Percentiles rank a stretch among this genome's conserved stretches.
phyloP scores from a whole-genome alignment of 306 rosid genomes.

The Luffa acutangula region DNA sequence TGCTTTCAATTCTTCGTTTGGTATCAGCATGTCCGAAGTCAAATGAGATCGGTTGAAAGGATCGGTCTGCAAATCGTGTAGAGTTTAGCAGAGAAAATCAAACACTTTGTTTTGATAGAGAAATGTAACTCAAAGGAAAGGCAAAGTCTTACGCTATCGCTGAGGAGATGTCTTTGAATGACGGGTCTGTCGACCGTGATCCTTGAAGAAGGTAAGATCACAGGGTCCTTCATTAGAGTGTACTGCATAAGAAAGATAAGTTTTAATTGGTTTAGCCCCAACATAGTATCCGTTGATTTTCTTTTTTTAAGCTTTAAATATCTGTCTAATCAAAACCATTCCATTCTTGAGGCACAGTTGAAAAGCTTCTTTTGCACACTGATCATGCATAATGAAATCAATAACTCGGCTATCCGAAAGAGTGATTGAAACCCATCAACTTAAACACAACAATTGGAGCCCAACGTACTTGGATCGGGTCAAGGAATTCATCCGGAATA shows the following conservation, averaged over 20 bases:
- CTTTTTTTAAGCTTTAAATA: not conserved
- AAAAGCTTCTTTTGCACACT: not conserved
- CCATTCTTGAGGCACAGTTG: not conserved
- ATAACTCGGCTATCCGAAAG: not conserved
- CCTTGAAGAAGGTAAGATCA: constrained; percentile 93
- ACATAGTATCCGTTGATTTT: not conserved
- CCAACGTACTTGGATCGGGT: constrained; percentile 82
- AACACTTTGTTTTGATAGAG: not conserved
- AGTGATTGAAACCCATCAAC: not conserved
- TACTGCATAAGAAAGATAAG: constrained; percentile 36
- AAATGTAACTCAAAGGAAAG: not conserved
- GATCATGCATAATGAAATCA: not conserved
- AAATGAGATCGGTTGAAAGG: constrained; percentile 98
- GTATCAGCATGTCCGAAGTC: constrained; percentile 73
- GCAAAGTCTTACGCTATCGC: constrained; percentile 46
- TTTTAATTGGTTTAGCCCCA: not conserved
- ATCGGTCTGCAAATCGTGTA: constrained; percentile 50
- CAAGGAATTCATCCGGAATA: constrained; percentile 99
- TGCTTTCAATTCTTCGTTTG: constrained; percentile 56
- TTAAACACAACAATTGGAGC: not conserved
- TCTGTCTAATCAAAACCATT: not conserved
- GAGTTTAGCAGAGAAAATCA: constrained; percentile 1
- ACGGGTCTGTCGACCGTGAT: constrained; percentile 81
- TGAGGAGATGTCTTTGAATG: constrained; percentile 98
- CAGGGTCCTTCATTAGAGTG: constrained; percentile 98